Base-by-base conservation (phyloP, 2,329 filamentous ascomycete genomes). In the Ophiocordyceps robertsii region DNA sequence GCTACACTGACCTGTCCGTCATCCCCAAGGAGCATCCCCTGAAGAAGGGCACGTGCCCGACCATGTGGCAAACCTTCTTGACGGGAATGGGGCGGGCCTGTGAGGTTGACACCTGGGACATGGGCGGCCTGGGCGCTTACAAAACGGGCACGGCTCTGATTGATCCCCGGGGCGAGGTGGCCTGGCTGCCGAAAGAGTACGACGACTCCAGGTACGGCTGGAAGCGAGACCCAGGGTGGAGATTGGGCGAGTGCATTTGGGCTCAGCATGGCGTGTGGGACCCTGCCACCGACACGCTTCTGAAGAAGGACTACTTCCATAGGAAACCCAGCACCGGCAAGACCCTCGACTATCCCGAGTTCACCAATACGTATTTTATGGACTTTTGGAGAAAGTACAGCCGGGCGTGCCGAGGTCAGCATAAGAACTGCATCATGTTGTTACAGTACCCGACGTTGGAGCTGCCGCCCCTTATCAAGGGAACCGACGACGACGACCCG, bases 251-350 rank as follows among this genome's bases (percentile, higher is more conserved):
- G 61, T 96, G 92, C 55, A 61, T 98, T 35, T 98, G 92, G 92
- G 90, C 92, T 4, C 90, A 95, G 56, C 89, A 98, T 59, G 90
- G 89, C 1, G 78, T 98, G 6, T 98, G 92, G 92, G 87, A 98
- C 56, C 80, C 84, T 6, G 66, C 69, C 4, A 83, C 75, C 2
- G 88, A 95, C 57, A 77, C 74, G 0, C 65, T 98, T 6, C 61
- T 95, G 44, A 77, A 75, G 51, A 93, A 89, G 53, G 79, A 94
- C 58, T 95, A 96, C 61, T 98, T 98, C 55, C 72, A 78, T 9
- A 84, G 81, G 52, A 78, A 84, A 47, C 89, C 89, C 0, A 69
- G 66, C 14, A 88, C 81, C 2, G 86, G 84, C 3, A 75, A 84
- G 46, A 67, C 65, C 6, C 71, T 96, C 43, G 77, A 90, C 60